Evolutionary conservation across 1,284 basidiomycete species (phyloP), one percentile per base, ranked within the genome.

Genomic region (Naganishia sp.): DNA sequence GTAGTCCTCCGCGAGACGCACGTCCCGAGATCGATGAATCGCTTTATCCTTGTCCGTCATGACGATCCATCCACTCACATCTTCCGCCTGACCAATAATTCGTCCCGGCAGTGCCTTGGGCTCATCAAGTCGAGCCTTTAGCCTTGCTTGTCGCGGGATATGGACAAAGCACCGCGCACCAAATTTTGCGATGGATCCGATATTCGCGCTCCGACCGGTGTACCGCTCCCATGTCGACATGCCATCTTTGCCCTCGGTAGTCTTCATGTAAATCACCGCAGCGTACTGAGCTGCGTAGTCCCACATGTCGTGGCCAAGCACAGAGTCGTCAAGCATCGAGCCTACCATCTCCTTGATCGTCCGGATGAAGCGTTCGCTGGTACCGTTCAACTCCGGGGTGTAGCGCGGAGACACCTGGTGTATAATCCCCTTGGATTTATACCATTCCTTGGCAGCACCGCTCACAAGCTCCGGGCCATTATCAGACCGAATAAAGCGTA

Each of bases 401-500:
- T 75, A 69, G 5, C 72, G 65, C 6, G 65, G 55, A 1, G 73
- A 70, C 1, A 63, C 52, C 50, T 77, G 70, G 42, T 70, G 72
- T 1, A 48, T 23, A 49, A 78, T 75, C 2, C 76, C 76, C n/a
- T 64, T 23, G 21, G 64, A 49, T 9, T 10, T 28, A 11, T 80
- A 75, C 49, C 73, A 76, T 0, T 65, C 67, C 0, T 64, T 66
- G 10, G 64, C 25, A 63, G 80, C 76, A 6, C 66, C 71, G 6
- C 70, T 69, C 2, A 66, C 60, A 64, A 71, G 79, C 66, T 80
- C 76, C 2, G 73, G 72, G n/a, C 79, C 78, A 39, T 77, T 75
- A 72, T 83, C 77, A 67, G 72, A 68, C 1, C 74, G 66, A 3
- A 79, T 31, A 5, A 66, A 78, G 53, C 75, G 78, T 60, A 83